Base-by-base conservation (phyloP, 2,329 filamentous ascomycete genomes). In the Monilinia fructicola region DNA sequence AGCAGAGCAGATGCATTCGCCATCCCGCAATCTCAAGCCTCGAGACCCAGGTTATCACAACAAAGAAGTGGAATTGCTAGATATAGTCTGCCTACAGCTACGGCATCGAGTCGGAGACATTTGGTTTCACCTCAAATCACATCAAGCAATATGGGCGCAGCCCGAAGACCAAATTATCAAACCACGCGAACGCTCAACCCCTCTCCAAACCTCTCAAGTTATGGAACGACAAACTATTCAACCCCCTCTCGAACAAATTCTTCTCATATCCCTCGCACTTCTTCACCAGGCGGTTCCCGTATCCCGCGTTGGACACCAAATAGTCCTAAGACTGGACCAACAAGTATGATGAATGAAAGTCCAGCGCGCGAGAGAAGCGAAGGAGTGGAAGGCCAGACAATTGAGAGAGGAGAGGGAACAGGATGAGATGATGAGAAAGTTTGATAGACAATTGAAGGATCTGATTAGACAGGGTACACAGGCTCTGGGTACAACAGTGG, bases 401-500 rank as follows among this genome's bases (percentile, higher is more conserved):
- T 82, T 87, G 31, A 85, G 86, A 61, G 90, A 91, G 67, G 92
- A 97, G 73, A 83, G 87, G 55, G 89, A 93, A 72, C 85, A 91
- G 10, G 93, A 98, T 72, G 86, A 88, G 54, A 88, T 90, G 63
- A 90, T 98, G 72, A 87, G 87, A 59, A 86, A 89, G 35, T 87
- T 98, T 78, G 96, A 95, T 75, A 83, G 86, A 58, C 87, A 90
- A 72, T 80, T 98, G 58, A 86, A 90, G 74, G 90, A 89, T 44
- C 92, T 99, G 90, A 96, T 99, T 65, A 84, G 88, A 2, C 90
- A 98, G 78, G 95, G 93, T 0, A 90, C 90, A 72, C 90, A 95
- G 77, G 95, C 95, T 1, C 79, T 99, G 23, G 93, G 89, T 2
- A 90, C 90, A 26, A 90, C 81, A 52, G 68, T 75, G 2, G 71